Evolutionary conservation across 2,329 filamentous ascomycete genomes (phyloP).

Genomic region (Nothomitra cinnamomea): DNA sequence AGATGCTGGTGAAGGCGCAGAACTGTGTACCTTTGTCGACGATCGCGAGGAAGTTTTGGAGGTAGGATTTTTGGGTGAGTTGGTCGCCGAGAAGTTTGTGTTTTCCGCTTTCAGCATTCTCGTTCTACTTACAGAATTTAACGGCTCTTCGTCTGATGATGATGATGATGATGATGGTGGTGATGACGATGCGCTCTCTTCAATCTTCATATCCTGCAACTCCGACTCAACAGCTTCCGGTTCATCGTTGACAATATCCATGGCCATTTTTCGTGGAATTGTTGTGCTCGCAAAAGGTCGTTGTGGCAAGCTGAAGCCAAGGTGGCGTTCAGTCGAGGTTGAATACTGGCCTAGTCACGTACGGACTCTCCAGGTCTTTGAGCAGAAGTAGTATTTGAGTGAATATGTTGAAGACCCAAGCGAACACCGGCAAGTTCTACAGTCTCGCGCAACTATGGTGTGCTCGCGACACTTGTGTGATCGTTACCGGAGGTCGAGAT

Average conservation of each 20-base stretch:
- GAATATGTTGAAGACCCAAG: no score
- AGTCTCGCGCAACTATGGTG: no score
- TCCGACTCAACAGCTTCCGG: constrained; percentile 17
- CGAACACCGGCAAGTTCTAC: no score
- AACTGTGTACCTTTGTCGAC: neutral
- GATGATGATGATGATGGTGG: constrained; percentile 8
- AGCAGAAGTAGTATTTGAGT: no score
- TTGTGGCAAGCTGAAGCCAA: no score
- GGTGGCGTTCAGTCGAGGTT: no score
- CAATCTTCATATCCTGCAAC: constrained; percentile 19
- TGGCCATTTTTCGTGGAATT: constrained; percentile 14
- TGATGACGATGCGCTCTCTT: constrained; percentile 13
- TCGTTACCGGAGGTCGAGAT: neutral
- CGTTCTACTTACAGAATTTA: neutral
- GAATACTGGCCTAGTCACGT: no score
- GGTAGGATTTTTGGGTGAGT: constrained; percentile 13
- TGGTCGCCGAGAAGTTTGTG: constrained; percentile 9
- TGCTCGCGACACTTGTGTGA: no score
- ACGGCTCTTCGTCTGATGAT: constrained; percentile 1
- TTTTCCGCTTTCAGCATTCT: neutral
- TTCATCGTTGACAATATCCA: constrained; percentile 14
- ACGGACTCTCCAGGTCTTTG: no score
- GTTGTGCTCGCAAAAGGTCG: neutral
- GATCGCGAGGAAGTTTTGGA: constrained; percentile 11
- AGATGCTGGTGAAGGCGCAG: neutral